phyloP scores from a whole-genome alignment of 305 asterid genomes.

The Fraxinus albicans region DNA sequence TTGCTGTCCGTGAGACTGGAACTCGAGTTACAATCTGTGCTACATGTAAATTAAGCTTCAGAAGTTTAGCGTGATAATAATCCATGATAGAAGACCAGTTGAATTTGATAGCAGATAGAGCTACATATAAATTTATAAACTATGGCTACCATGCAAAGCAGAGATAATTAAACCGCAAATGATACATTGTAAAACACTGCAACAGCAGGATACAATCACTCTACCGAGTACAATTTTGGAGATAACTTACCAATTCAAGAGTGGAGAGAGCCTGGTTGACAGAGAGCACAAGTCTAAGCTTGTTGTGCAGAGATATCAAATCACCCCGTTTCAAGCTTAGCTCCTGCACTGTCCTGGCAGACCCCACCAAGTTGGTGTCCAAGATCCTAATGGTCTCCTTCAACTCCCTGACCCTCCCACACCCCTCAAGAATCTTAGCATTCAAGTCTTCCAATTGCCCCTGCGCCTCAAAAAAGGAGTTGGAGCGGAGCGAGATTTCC shows the following conservation, averaged over 20 bases:
- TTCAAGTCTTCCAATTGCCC: conserved; percentile 89
- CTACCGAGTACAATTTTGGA: background rate
- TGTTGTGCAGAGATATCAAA: conserved; percentile 74
- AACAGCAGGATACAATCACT: background rate
- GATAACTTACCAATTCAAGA: conserved; percentile 68
- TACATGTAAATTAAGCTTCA: background rate
- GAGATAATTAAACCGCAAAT: background rate
- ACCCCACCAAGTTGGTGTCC: conserved; percentile 83
- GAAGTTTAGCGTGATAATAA: background rate
- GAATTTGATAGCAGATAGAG: background rate
- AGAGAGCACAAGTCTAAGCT: conserved; percentile 81
- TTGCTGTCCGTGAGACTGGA: background rate
- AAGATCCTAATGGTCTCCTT: conserved; percentile 86
- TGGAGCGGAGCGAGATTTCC: conserved; percentile 93
- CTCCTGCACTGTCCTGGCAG: conserved; percentile 85
- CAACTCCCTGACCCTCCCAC: conserved; percentile 80
- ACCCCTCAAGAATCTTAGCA: conserved; percentile 76
- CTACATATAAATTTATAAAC: background rate
- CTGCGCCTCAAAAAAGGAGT: conserved; percentile 94
- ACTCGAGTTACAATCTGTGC: background rate
- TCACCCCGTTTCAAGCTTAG: conserved; percentile 66
- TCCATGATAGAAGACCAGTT: background rate
- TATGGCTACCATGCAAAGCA: background rate
- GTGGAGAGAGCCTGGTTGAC: conserved; percentile 95
- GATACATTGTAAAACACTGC: background rate